A percentile compares a stretch with the other conserved stretches of the same genome.
Evolutionary conservation across 495 filamentous ascomycete genomes (phyloP).

Genomic region (Podospora pseudoanserina): DNA sequence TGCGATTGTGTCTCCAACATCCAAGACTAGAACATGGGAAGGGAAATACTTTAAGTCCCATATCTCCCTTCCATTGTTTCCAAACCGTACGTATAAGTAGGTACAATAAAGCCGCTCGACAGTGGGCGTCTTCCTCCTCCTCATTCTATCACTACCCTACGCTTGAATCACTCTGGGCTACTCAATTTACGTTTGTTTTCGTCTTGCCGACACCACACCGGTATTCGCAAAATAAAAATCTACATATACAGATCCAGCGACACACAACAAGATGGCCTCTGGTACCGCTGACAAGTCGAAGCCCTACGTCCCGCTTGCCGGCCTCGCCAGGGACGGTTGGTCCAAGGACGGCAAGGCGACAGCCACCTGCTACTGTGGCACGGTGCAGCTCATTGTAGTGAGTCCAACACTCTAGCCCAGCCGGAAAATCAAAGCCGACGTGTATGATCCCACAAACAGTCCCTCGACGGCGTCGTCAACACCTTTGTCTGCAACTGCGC

Average conservation of each 20-base stretch:
- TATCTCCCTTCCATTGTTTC: not conserved
- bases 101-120: not conserved
- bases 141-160: not conserved
- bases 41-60: not conserved
- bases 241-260: no score
- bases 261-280: conserved; percentile 3
- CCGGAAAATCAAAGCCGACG: conserved; percentile 3
- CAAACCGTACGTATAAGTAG: not conserved
- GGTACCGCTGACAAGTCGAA: conserved; percentile 18
- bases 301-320: conserved; percentile 26
- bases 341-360: conserved; percentile 46
- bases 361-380: conserved; percentile 54
- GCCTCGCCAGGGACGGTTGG: conserved; percentile 34
- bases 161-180: not conserved
- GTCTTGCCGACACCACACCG: no score
- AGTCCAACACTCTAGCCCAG: conserved; percentile 15
- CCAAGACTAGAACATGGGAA: not conserved
- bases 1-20: not conserved
- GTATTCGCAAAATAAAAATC: no score
- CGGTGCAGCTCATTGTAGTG: conserved; percentile 52
- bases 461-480: conserved; percentile 41
- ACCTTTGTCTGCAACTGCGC: conserved; percentile 56
- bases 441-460: not conserved
- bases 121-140: not conserved
- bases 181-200: no score